Evolutionary conservation across 208 protist genomes (phyloP), one percentile per base, ranked within the genome.

Genomic region (Polymyxa betae): DNA sequence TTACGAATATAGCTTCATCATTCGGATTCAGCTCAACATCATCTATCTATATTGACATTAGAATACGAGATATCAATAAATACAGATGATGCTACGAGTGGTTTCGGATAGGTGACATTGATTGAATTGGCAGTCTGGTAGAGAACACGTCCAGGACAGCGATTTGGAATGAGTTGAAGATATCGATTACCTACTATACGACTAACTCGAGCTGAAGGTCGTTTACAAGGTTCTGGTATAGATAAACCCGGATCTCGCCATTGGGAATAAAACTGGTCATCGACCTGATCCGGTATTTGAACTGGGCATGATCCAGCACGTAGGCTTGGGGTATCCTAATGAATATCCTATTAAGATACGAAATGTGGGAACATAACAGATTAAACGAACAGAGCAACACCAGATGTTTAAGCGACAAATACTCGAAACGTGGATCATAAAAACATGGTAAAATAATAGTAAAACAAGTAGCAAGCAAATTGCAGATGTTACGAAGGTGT

Each of bases 231-330:
- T 12, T 43, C n/a, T 35, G n/a, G n/a, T 82, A n/a, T 5, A 43
- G 5, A 45, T 43, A 38, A n/a, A n/a, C 35, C 72, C 16, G 72
- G 72, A 82, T n/a, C 12, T 35, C 5, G n/a, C 72, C 72, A 82
- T 20, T 45, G 16, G 16, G 5, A 20, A 43, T 35, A 35, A n/a
- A 82, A 82, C 72, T 12, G n/a, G n/a, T 35, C 72, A n/a, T 82
- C 72, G 72, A 43, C 12, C 5, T 82, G 5, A 35, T 35, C n/a
- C n/a, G 72, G 72, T 82, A 82, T 82, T 20, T 35, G n/a, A 12
- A 82, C n/a, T 20, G 72, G 72, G n/a, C 72, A 82, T 35, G 72
- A n/a, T 20, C 72, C 72, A 82, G 5, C 72, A 40, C 72, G 72
- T 12, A 82, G n/a, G 5, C 35, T n/a, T 24, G 24, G 12, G 12